A percentile compares a stretch with the other conserved stretches of the same genome.
Evolutionary conservation across 1,284 basidiomycete genomes (phyloP).

Genomic region (Apiotrichum porosum): DNA sequence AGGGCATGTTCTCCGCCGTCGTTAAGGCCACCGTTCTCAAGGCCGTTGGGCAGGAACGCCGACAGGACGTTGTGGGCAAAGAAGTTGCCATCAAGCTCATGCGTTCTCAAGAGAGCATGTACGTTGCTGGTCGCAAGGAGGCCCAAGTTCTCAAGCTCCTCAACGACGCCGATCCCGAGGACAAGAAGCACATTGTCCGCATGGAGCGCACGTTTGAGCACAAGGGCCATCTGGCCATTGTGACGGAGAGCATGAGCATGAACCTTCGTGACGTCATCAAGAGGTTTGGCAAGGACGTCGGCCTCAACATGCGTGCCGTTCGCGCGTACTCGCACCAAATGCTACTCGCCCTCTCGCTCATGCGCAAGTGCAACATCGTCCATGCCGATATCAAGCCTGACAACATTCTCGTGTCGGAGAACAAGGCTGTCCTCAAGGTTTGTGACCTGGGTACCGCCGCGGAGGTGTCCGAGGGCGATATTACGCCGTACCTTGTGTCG

Average conservation of each 20-base stretch:
- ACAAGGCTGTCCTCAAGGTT: slow-evolving; percentile 87
- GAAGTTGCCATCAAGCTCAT: slow-evolving; percentile 99
- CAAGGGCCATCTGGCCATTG: slow-evolving; percentile 90
- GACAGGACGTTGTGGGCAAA: slow-evolving; percentile 52
- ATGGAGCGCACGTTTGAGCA: slow-evolving; percentile 93
- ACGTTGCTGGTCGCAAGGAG: slow-evolving; percentile 92
- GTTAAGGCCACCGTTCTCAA: slow-evolving; percentile 81
- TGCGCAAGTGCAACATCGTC: slow-evolving; percentile 87
- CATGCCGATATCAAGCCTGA: slow-evolving; percentile 98
- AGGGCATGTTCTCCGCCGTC: slow-evolving; percentile 98
- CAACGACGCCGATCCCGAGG: slow-evolving; percentile 82
- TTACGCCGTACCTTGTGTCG: slow-evolving; percentile 96
- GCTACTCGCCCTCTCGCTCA: slow-evolving; percentile 76
- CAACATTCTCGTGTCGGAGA: slow-evolving; percentile 91
- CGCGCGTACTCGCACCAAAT: slow-evolving; percentile 95
- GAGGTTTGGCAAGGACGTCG: slow-evolving; percentile 97
- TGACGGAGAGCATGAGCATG: slow-evolving; percentile 95
- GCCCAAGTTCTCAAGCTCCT: slow-evolving; percentile 82
- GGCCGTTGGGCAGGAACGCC: slow-evolving; percentile 58
- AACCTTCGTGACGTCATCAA: slow-evolving; percentile 97
- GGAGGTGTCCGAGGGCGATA: slow-evolving; percentile 81
- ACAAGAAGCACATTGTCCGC: slow-evolving; percentile 92
- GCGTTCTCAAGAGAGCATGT: slow-evolving; percentile 94
- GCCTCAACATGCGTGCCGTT: slow-evolving; percentile 93
- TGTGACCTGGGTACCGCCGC: slow-evolving; percentile 96